Base-by-base conservation (phyloP, 1,284 basidiomycete species). In the Singerocomus rubriflavus region DNA sequence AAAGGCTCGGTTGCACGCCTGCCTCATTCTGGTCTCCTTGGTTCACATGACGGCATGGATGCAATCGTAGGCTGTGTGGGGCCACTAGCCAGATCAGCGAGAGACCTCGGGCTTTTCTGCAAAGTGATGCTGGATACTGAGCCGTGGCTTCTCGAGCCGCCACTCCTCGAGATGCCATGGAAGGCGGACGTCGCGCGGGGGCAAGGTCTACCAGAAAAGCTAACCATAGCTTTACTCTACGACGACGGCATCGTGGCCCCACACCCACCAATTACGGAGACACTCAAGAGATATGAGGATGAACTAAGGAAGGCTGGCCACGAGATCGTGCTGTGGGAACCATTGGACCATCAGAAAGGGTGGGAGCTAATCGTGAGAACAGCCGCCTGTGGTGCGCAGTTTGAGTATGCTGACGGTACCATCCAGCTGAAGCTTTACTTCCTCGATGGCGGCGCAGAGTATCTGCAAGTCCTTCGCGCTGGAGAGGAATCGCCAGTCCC, bases 181-280 rank as follows among this genome's bases (percentile, higher is more conserved):
- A 73, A 69, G 56, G 70, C 63, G 57, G 65, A 65, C 37, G 56
- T 73, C 21, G 64, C 53, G 14, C 53, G 42, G 7, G 77, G 74
- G 3, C 42, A 63, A 35, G 68, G 65, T 14, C 56, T 78, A 30
- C 73, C 77, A 5, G 56, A 68, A 48, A 73, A 69, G 54, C 66
- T 85, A 35, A 74, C 71, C 32, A 74, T 84, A 58, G 79, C 75
- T 21, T 64, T 85, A 50, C 65, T 82, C 51, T 73, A 71, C 67
- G 75, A 82, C 54, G 80, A 84, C 56, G 79, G 78, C 6, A 71
- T 79, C 26, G 78, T 79, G 16, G 64, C 65, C 29, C 81, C 82
- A 10, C 76, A 79, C 49, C 79, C 82, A 27, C 80, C 82, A 1
- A 73, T 82, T 48, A 57, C 62, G 5, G 67, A 73, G 33, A 80